Percentiles rank a stretch among this genome's conserved stretches.
Conservation (phyloP, 305 asterid genomes). For the Striga hermonthica region DNA sequence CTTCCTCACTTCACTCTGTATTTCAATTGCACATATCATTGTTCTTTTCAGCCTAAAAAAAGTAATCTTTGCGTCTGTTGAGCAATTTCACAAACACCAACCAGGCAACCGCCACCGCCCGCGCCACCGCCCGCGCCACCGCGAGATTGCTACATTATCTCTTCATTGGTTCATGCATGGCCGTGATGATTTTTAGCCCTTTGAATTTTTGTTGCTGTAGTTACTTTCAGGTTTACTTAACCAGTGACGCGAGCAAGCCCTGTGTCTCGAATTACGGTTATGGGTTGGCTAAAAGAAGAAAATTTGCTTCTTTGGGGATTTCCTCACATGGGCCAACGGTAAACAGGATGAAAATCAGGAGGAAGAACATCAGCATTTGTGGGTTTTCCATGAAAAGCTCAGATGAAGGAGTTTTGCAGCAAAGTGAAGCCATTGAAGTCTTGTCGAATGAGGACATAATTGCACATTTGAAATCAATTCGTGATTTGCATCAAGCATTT, state of each 20-base stretch:
- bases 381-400: conserved; percentile 50
- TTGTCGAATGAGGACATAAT: conserved; percentile 61
- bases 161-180: conserved; percentile 41
- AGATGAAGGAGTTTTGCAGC: conserved; percentile 38
- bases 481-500: conserved; percentile 53
- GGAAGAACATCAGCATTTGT: conserved; percentile 34
- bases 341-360: conserved; percentile 48
- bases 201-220: conserved; percentile 47
- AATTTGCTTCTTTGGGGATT: conserved; percentile 35
- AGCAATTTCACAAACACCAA: conserved; percentile 41
- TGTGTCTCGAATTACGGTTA: conserved; percentile 33
- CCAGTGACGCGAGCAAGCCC: conserved; percentile 32
- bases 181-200: conserved; percentile 46
- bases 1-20: background rate
- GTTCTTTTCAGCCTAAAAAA: conserved; percentile 18
- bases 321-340: conserved; percentile 38
- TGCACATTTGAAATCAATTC: conserved; percentile 53
- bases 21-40: background rate
- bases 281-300: conserved; percentile 39
- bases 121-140: conserved; percentile 25
- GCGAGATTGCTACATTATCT: background rate
- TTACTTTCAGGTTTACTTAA: conserved; percentile 37
- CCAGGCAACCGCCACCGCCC: conserved; percentile 28
- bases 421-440: conserved; percentile 34
- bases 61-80: conserved; percentile 23